A percentile compares a stretch with the other conserved stretches of the same genome.
Conservation (phyloP, 2,329 filamentous ascomycete species). For the Fusarium sp. region DNA sequence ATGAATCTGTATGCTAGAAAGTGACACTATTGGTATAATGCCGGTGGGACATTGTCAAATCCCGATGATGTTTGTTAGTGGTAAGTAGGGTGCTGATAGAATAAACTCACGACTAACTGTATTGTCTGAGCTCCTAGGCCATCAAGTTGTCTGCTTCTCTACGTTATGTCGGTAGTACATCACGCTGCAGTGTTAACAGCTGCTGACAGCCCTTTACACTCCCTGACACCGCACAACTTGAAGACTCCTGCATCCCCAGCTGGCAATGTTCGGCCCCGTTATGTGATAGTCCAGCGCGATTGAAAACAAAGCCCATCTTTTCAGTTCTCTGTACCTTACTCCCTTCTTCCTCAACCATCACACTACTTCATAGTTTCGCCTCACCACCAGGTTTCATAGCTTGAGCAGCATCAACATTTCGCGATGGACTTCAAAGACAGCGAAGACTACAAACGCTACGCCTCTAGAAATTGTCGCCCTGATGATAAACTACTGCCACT, state of each 20-base stretch:
- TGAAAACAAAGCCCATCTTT: background rate
- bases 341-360: background rate
- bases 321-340: background rate
- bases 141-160: background rate
- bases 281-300: background rate
- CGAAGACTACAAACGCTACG: too few species aligned
- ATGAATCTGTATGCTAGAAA: too few species aligned
- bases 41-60: background rate
- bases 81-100: background rate
- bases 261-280: background rate
- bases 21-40: background rate
- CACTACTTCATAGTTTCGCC: background rate
- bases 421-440: too few species aligned
- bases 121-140: background rate
- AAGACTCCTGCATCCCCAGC: background rate
- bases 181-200: background rate
- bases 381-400: too few species aligned
- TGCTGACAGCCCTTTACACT: background rate
- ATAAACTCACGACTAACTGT: fast-evolving
- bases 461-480: background rate
- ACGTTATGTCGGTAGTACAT: background rate
- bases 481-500: background rate
- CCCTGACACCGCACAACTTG: background rate
- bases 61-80: too few species aligned
- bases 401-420: background rate